Conservation (phyloP, 176 grass and related monocot species). For the Oryza officinalis region DNA sequence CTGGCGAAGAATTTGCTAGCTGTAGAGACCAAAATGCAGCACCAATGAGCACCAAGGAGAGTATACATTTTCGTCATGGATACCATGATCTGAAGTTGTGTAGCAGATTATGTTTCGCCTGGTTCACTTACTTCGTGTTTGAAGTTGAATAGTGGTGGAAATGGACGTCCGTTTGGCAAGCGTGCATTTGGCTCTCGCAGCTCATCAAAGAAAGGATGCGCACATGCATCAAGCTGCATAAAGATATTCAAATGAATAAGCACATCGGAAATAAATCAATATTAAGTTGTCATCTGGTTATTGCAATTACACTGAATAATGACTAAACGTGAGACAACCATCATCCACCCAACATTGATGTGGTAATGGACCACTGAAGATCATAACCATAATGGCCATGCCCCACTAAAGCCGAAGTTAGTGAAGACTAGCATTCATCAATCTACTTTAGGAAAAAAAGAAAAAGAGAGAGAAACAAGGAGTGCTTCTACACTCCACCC, state of each 20-base stretch:
- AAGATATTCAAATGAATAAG: slow-evolving; percentile 30
- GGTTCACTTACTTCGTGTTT: slow-evolving; percentile 63
- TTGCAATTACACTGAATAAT: background rate
- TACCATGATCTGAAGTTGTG: background rate
- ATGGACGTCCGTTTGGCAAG: slow-evolving; percentile 58
- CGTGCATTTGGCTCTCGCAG: slow-evolving; percentile 57
- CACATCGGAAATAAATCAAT: background rate
- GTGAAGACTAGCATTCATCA: background rate
- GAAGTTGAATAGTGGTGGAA: slow-evolving; percentile 65
- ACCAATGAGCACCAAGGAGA: slow-evolving; percentile 10
- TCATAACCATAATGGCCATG: slow-evolving; percentile 1
- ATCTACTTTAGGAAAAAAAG: background rate
- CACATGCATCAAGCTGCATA: slow-evolving; percentile 67
- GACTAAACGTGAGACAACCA: background rate
- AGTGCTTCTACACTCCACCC: background rate
- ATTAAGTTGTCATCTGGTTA: slow-evolving; percentile 6
- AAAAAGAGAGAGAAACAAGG: background rate
- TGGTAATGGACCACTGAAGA: background rate
- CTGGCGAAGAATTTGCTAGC: slow-evolving; percentile 52
- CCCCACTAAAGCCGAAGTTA: background rate
- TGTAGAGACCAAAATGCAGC: slow-evolving; percentile 38
- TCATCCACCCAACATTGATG: background rate
- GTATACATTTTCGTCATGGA: background rate
- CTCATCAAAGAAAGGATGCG: slow-evolving; percentile 73
- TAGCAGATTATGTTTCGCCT: background rate